Evolutionary conservation across 2,329 filamentous ascomycete genomes (phyloP).

Genomic region (Epichloe brachyelytri): DNA sequence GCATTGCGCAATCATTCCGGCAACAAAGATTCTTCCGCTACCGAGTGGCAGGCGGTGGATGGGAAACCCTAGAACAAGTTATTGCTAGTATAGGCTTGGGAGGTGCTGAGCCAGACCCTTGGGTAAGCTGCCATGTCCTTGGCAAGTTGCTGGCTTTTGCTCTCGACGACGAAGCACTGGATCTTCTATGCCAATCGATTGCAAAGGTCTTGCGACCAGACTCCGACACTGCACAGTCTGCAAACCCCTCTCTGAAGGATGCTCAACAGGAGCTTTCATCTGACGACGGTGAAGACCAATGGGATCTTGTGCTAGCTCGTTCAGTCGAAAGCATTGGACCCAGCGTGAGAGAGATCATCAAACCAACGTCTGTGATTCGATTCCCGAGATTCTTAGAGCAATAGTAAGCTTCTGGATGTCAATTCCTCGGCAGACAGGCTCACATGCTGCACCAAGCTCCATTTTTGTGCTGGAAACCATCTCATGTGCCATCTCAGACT

Average conservation of each 20-base stretch:
- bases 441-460: constrained; percentile 38
- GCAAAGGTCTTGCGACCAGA: constrained; percentile 24
- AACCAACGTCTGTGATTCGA: constrained; percentile 38
- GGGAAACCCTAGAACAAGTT: constrained; percentile 61
- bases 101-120: constrained; percentile 52
- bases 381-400: constrained; percentile 50
- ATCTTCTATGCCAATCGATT: constrained; percentile 50
- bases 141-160: constrained; percentile 72
- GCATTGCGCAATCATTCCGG: constrained; percentile 68
- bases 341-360: constrained; percentile 35
- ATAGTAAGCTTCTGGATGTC: constrained; percentile 53
- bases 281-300: constrained; percentile 20
- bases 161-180: constrained; percentile 63
- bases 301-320: constrained; percentile 24
- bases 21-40: constrained; percentile 80
- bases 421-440: constrained; percentile 35
- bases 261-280: constrained; percentile 9
- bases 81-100: constrained; percentile 55
- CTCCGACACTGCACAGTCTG: constrained; percentile 9
- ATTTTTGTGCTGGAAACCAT: constrained; percentile 55
- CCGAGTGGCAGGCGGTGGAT: constrained; percentile 63
- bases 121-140: constrained; percentile 62
- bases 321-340: constrained; percentile 25
- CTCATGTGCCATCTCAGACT: constrained; percentile 42
- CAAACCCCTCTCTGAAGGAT: constrained; percentile 5